Percentiles rank a stretch among this genome's conserved stretches.
phyloP scores from a whole-genome alignment of 495 filamentous ascomycete species.

The Penicillium cosmopolitanum region DNA sequence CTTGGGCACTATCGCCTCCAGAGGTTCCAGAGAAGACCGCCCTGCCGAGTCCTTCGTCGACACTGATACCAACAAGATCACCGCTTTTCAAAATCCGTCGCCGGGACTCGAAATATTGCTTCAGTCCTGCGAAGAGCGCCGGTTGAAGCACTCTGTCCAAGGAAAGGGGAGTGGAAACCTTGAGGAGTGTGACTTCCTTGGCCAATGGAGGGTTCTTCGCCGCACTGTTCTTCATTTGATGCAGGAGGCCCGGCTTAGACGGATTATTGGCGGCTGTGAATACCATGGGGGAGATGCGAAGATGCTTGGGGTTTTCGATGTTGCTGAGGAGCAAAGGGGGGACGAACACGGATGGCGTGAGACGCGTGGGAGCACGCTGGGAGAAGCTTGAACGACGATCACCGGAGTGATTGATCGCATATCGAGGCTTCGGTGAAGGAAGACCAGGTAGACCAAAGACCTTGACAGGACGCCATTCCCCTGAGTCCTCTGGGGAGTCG shows the following conservation, averaged over 20 bases:
- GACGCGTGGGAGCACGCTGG: constrained; percentile 39
- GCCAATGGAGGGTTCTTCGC: constrained; percentile 76
- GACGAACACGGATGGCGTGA: constrained; percentile 69
- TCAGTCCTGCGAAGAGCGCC: constrained; percentile 79
- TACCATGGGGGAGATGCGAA: constrained; percentile 68
- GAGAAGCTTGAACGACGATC: constrained; percentile 58
- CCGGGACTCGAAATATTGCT: constrained; percentile 80
- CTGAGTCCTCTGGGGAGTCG: constrained; percentile 46
- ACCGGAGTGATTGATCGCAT: constrained; percentile 52
- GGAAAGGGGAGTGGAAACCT: constrained; percentile 84
- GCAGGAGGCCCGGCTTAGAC: constrained; percentile 40
- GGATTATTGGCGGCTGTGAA: constrained; percentile 40
- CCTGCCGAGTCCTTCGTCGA: constrained; percentile 80
- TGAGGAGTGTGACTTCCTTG: constrained; percentile 87
- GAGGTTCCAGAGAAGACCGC: constrained; percentile 67
- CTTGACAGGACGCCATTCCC: constrained; percentile 75
- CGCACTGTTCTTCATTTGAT: constrained; percentile 53
- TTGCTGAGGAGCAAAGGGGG: constrained; percentile 88
- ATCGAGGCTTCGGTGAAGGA: constrained; percentile 51
- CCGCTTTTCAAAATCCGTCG: constrained; percentile 79
- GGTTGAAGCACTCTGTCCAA: constrained; percentile 84
- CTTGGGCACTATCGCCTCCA: constrained; percentile 59
- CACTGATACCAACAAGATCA: constrained; percentile 82
- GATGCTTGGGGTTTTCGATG: constrained; percentile 72
- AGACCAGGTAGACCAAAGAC: constrained; percentile 85